Base-by-base conservation (phyloP, 2,329 filamentous ascomycete species). In the Arthroderma sp. region DNA sequence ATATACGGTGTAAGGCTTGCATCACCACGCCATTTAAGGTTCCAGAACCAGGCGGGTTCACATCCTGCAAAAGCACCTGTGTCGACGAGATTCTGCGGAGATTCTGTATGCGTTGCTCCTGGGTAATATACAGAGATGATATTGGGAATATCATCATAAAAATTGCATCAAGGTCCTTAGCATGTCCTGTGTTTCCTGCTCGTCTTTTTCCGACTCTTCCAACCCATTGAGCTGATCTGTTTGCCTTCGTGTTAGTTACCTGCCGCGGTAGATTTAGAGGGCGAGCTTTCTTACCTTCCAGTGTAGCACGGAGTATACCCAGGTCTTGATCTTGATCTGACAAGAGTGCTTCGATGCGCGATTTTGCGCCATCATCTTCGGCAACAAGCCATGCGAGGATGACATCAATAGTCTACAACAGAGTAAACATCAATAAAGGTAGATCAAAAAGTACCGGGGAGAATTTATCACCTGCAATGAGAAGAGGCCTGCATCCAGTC, bases 381-480 rank as follows among this genome's bases (percentile, higher is more conserved):
- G 88, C 91, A 5, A 86, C 74, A 30, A 96, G 71, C 91, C 91
- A 98, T 8, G 88, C 85, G 29, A 98, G 64, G 29, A 91, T 77
- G 0, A 87, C 74, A 66, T 96, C 89, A 38, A 91, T 76, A 2
- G 78, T 83, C 66, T 64, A 51, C 15, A 44, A 44, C 6, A 9
- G 29, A 49, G 33, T 11, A 22, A 10, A 29, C 30, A 22, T 9
- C 9, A 33, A 28, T 22, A 33, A 10, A 28, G 5, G 15, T 5
- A 5, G 1, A 9, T 6, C 32, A 8, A 8, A 30, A 29, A 28
- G 28, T 10, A 9, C 11, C 5, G 9, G 33, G 34, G 27, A 11
- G 10, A 22, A 11, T 9, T n/a, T 3, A 28, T 11, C 55, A 69
- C 66, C 61, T 94, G 86, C 45, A 95, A 65, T 28, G 77, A 82